Evolutionary conservation across 192 early-diverging fungal species (phyloP).

Genomic region (Allomyces javanicus): DNA sequence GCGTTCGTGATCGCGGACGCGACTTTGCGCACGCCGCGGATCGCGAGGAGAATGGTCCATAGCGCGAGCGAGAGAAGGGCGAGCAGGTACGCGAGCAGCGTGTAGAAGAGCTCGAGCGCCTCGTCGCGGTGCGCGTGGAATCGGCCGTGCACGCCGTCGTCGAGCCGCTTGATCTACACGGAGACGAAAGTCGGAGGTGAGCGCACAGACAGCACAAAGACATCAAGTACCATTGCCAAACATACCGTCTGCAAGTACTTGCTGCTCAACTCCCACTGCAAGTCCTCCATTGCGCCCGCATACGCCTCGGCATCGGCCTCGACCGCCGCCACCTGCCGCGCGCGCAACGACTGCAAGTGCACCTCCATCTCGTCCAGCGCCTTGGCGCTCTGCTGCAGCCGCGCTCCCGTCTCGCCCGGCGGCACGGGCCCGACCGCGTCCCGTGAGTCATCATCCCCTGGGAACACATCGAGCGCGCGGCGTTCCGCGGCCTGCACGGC

Average conservation of each 20-base stretch:
- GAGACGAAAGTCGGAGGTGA: too few species aligned
- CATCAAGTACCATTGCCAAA: neutral
- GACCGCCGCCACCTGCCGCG: neutral
- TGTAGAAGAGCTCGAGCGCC: neutral
- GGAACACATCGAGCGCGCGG: neutral
- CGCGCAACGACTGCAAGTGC: neutral
- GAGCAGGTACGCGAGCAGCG: neutral
- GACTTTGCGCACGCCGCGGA: neutral
- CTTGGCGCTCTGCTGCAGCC: neutral
- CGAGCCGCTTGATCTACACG: neutral
- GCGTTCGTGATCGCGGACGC: too few species aligned
- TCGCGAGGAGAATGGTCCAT: neutral
- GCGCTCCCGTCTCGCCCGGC: neutral
- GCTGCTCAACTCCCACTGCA: neutral
- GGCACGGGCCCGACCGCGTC: neutral
- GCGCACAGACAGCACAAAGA: too few species aligned
- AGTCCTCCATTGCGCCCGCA: neutral
- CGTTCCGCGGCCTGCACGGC: too few species aligned
- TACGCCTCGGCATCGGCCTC: neutral
- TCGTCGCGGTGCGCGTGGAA: neutral
- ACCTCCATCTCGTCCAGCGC: neutral
- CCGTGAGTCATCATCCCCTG: neutral
- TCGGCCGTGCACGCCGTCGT: neutral
- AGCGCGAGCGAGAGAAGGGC: neutral
- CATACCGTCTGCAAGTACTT: neutral